Base-by-base conservation (phyloP, 805 yeast species). In the Wickerhamiella parazyma region DNA sequence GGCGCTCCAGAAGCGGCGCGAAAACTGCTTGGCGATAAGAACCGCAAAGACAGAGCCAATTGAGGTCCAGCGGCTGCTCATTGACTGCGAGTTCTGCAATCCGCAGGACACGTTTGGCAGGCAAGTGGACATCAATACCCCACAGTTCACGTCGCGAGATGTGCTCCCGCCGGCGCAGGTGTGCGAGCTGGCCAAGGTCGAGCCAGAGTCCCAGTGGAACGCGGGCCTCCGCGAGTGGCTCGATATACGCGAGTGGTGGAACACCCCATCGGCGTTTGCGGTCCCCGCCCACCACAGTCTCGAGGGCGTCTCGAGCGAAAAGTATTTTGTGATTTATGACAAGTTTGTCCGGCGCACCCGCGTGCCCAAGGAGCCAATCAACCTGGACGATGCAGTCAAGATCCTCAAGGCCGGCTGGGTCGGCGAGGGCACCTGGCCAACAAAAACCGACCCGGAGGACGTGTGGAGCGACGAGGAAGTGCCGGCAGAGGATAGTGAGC, bases 371-470 rank as follows among this genome's bases (percentile, higher is more conserved):
- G 67, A 67, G 45, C 82, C 86, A 12, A 66, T 89, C 62, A 84
- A 82, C 59, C 69, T 89, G 53, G 68, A 66, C 46, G 94, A 85
- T 57, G 75, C 81, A 34, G 57, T 85, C 41, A 71, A 71, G 50
- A 72, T 87, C 19, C 71, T 87, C 34, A 76, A 83, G 53, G 73
- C 80, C 3, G 95, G 95, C 16, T 87, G 97, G 97, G 69, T 71
- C 12, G 78, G 76, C 47, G 75, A 75, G 18, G 84, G 78, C 41
- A 73, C 75, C 51, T 87, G 91, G 89, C 54, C 59, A 45, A 48
- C 56, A 49, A 31, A 53, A 35, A 48, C 25, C 24, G 53, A 53
- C 35, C 47, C 48, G 18, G 42, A 41, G 3, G 55, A 51, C 33
- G 49, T 41, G 16, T 53, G 56, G 56, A 46, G 51, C 36, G 46